phyloP scores from a whole-genome alignment of 495 filamentous ascomycete species.

The Lophium mytilinum region DNA sequence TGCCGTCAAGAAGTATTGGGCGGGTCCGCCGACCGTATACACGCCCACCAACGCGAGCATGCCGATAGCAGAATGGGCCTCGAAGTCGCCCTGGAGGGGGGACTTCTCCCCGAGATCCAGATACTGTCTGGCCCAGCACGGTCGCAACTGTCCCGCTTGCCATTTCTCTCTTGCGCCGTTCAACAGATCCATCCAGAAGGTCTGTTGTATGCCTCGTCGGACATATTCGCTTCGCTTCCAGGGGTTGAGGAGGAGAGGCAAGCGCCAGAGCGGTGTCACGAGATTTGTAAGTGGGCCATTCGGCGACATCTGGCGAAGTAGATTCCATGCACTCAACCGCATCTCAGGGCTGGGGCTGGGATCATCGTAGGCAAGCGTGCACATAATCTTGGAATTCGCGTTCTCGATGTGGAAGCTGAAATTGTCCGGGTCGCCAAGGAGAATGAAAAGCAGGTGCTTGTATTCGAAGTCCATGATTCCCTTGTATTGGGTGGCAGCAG shows the following conservation, averaged over 20 bases:
- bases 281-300: conserved; percentile 35
- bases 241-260: conserved; percentile 29
- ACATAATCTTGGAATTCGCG: conserved; percentile 26
- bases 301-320: conserved; percentile 35
- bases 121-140: conserved; percentile 23
- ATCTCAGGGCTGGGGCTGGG: conserved; percentile 26
- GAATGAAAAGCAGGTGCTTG: too few species aligned
- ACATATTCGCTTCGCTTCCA: conserved; percentile 31
- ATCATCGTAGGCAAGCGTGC: conserved; percentile 30
- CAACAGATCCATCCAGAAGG: conserved; percentile 30
- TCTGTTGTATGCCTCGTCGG: conserved; percentile 30
- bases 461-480: too few species aligned
- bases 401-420: too few species aligned
- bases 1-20: conserved; percentile 27
- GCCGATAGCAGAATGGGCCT: conserved; percentile 19
- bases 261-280: conserved; percentile 31
- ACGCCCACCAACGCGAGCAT: conserved; percentile 25
- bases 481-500: too few species aligned
- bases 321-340: conserved; percentile 31
- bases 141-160: conserved; percentile 16
- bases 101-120: conserved; percentile 23
- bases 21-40: conserved; percentile 26
- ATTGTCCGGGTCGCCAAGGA: too few species aligned
- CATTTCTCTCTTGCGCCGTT: conserved; percentile 9
- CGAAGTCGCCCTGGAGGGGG: conserved; percentile 19